These are phyloP conservation scores for Pythium sukuiense DNA, from an alignment of 352 stramenopile genomes.

Conservation along the genomic window DNA sequence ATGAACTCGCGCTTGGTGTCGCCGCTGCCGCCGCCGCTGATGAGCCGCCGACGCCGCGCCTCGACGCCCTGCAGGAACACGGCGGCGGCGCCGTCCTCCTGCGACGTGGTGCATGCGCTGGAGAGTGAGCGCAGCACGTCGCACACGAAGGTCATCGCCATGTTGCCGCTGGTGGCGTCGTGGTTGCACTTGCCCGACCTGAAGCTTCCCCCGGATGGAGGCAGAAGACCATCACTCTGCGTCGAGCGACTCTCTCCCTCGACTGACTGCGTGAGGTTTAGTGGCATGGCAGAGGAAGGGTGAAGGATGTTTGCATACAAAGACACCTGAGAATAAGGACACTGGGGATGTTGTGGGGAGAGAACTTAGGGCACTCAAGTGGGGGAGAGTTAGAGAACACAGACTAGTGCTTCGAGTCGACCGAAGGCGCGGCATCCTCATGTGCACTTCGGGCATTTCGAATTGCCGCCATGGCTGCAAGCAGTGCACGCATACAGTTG, in stretches of 20 bases:
- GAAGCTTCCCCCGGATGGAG: neutral
- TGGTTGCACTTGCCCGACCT: neutral
- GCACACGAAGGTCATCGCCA: constrained; percentile 26
- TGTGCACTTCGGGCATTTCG: too few species aligned
- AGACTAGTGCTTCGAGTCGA: too few species aligned
- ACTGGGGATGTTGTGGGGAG: neutral
- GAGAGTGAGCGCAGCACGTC: constrained; percentile 28
- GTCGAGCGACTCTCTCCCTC: constrained; percentile 7
- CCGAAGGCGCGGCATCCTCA: too few species aligned
- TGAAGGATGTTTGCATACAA: too few species aligned
- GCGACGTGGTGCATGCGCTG: constrained; percentile 25
- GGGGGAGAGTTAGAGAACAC: too few species aligned
- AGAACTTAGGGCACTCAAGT: neutral
- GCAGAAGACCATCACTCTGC: constrained; percentile 23
- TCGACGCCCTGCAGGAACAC: constrained; percentile 18
- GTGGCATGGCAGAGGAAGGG: neutral
- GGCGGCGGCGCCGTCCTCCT: constrained; percentile 25
- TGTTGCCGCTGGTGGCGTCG: constrained; percentile 3
- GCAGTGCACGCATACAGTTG: neutral
- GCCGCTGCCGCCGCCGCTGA: neutral
- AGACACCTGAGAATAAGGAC: neutral
- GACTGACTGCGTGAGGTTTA: neutral
- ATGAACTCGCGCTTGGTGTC: constrained; percentile 22
- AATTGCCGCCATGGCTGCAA: too few species aligned
- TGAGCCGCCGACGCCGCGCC: constrained; percentile 8